Evolutionary conservation across 192 early-diverging fungal species (phyloP).

Genomic region (Linnemannia hyalina): DNA sequence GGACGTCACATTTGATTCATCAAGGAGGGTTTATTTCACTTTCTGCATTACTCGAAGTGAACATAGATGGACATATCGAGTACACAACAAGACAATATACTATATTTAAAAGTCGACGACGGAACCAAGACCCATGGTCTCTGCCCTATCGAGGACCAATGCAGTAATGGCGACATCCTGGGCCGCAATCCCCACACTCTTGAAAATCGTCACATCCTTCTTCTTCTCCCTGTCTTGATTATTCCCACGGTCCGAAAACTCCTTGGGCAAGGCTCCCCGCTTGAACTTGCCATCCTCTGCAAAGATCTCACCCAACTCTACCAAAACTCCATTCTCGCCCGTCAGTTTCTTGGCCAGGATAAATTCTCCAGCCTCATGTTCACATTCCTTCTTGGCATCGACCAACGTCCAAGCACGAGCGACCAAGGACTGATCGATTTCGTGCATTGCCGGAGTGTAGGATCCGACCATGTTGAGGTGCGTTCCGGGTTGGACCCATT

Average conservation of each 20-base stretch:
- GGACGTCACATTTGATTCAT: constrained; percentile 9
- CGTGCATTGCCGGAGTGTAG: constrained; percentile 63
- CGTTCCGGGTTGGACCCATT: constrained; percentile 54
- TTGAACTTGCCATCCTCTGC: constrained; percentile 20
- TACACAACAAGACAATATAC: neutral
- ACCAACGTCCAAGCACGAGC: constrained; percentile 45
- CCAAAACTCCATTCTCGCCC: constrained; percentile 26
- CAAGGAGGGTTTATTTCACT: neutral
- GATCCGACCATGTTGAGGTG: constrained; percentile 69
- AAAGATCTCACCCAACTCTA: constrained; percentile 40
- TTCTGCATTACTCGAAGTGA: neutral
- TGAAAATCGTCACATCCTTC: constrained; percentile 62
- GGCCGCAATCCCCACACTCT: constrained; percentile 68
- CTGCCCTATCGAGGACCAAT: constrained; percentile 57
- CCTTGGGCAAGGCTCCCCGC: neutral
- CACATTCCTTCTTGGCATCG: constrained; percentile 59
- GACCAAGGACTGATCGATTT: constrained; percentile 60
- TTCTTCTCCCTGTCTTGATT: neutral
- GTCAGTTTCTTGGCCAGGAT: constrained; percentile 55
- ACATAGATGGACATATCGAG: too few relatives aligned
- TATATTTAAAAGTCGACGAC: constrained; percentile 48
- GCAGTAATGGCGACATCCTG: constrained; percentile 67
- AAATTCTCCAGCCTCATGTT: constrained; percentile 64
- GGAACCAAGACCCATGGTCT: constrained; percentile 51
- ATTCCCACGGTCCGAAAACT: constrained; percentile 2